phyloP scores from a whole-genome alignment of 176 grass and related monocot species.

The Saccharum officinarum region DNA sequence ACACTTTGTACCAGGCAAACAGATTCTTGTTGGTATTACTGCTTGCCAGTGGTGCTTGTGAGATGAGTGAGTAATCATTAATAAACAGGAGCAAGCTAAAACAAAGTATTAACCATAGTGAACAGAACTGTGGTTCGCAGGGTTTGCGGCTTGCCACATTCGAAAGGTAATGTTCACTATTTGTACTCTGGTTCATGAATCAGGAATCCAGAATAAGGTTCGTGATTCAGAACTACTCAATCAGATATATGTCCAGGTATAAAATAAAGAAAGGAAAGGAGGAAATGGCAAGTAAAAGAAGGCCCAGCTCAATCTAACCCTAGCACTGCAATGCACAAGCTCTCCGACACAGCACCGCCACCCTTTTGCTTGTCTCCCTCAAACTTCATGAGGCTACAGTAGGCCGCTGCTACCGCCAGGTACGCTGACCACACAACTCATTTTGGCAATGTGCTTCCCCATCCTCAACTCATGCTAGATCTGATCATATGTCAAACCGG shows the following conservation, averaged over 20 bases:
- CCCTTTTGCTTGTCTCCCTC: neutral
- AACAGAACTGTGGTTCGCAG: neutral
- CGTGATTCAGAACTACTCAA: neutral
- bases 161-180: neutral
- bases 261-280: neutral
- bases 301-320: neutral
- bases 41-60: neutral
- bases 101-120: neutral
- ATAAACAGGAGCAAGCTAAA: neutral
- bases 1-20: neutral
- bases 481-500: neutral
- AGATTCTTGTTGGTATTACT: neutral
- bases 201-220: neutral
- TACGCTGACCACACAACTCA: neutral
- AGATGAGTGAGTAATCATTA: neutral
- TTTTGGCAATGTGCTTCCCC: neutral
- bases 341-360: neutral
- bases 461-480: neutral
- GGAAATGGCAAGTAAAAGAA: neutral
- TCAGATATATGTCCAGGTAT: neutral
- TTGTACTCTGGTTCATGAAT: neutral
- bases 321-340: neutral
- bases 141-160: neutral
- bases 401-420: neutral
- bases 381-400: neutral